Percentiles rank a stretch among this genome's conserved stretches.
Conservation (phyloP, 2,329 filamentous ascomycete species). For the Furcasterigmium furcatum region DNA sequence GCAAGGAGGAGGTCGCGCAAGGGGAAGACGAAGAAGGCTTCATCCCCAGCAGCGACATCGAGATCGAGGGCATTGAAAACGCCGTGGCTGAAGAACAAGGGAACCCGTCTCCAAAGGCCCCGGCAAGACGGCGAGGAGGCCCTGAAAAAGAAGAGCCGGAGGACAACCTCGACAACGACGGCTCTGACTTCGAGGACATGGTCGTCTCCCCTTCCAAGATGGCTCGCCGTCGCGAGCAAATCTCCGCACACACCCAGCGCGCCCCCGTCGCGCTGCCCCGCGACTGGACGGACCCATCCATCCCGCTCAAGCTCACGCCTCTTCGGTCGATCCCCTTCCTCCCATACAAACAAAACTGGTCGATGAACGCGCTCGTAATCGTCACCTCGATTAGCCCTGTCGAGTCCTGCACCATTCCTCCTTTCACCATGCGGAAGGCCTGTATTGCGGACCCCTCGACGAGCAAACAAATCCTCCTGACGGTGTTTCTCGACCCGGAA, state of each 20-base stretch:
- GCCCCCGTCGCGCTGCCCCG: conserved; percentile 32
- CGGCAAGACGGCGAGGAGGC: background rate
- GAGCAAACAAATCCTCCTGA: conserved; percentile 47
- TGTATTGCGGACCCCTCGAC: conserved; percentile 50
- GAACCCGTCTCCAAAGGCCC: background rate
- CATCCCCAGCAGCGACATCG: conserved; percentile 10
- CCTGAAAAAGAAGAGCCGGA: conserved; percentile 11
- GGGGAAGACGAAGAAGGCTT: conserved; percentile 2
- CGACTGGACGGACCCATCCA: conserved; percentile 35
- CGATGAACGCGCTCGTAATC: conserved; percentile 52
- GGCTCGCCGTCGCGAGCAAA: conserved; percentile 12
- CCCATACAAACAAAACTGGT: conserved; percentile 57
- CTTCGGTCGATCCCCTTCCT: conserved; percentile 47
- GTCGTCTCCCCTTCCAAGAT: conserved; percentile 12
- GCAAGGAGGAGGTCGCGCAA: conserved; percentile 2
- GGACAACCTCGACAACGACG: conserved; percentile 16
- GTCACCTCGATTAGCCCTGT: conserved; percentile 42
- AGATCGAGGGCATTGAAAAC: conserved; percentile 4
- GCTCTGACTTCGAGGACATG: conserved; percentile 30
- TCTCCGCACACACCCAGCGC: background rate
- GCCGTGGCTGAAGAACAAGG: background rate
- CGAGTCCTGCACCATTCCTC: conserved; percentile 45
- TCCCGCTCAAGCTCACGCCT: conserved; percentile 48
- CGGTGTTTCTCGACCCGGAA: conserved; percentile 51
- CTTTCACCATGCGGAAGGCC: conserved; percentile 47